Conservation (phyloP, 2,329 filamentous ascomycete genomes). For the Pezicula carpinea region DNA sequence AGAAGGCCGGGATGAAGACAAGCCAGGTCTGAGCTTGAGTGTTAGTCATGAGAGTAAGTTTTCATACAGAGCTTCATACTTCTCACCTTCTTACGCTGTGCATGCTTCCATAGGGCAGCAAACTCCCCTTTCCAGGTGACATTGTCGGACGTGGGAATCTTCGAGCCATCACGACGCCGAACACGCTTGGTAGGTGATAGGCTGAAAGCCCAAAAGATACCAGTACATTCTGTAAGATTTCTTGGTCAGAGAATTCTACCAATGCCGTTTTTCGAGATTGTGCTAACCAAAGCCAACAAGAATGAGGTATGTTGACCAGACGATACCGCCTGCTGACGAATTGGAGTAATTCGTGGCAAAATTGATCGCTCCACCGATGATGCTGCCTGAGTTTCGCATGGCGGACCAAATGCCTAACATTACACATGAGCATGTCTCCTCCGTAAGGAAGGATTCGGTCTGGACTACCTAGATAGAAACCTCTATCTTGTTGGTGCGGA, state of each 20-base stretch:
- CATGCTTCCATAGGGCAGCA: slow-evolving; percentile 41
- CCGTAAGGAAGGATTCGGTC: no score
- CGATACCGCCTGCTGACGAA: slow-evolving; percentile 56
- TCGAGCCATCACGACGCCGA: slow-evolving; percentile 56
- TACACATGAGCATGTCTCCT: background rate
- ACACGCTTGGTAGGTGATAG: slow-evolving; percentile 56
- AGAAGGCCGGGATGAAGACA: slow-evolving; percentile 31
- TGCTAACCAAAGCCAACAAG: slow-evolving; percentile 49
- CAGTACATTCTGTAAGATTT: slow-evolving; percentile 20
- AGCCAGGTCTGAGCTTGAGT: slow-evolving; percentile 25
- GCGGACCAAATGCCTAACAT: slow-evolving; percentile 61
- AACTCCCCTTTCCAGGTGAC: slow-evolving; percentile 55
- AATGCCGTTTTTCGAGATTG: background rate
- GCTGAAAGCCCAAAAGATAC: slow-evolving; percentile 27
- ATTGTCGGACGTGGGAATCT: slow-evolving; percentile 47
- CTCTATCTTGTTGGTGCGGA: slow-evolving; percentile 29
- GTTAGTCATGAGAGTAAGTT: background rate
- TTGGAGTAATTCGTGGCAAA: slow-evolving; percentile 57
- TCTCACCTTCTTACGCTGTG: slow-evolving; percentile 24
- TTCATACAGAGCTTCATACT: background rate
- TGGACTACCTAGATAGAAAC: slow-evolving; percentile 25
- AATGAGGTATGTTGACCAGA: slow-evolving; percentile 61
- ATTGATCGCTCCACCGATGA: slow-evolving; percentile 67
- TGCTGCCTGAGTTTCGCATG: slow-evolving; percentile 54
- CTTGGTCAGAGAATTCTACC: background rate